phyloP scores from a whole-genome alignment of 176 grass and related monocot genomes.

The Zea mays region Zm-B73-REFERENCE-NAM-5.0 NC_050096.1:15908001-15908500 shows the following conservation, averaged over 20 bases:
- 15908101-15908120: background rate
- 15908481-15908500: background rate
- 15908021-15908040: constrained; percentile 28
- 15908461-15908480: background rate
- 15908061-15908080: background rate
- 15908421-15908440: background rate
- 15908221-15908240: constrained; percentile 88
- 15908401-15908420: background rate
- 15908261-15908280: constrained; percentile 73
- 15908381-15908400: background rate
- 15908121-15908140: background rate
- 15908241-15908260: constrained; percentile 82
- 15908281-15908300: constrained; percentile 65
- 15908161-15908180: constrained; percentile 53
- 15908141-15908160: background rate
- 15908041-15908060: background rate
- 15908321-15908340: constrained; percentile 75
- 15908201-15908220: constrained; percentile 89
- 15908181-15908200: constrained; percentile 91
- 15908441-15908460: background rate
- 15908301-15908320: constrained; percentile 44
- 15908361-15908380: background rate
- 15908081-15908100: background rate
- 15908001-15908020: constrained; percentile 15
- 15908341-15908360: background rate